Conservation (phyloP, 768 basidiomycete species). For the Suillus subluteus region DNA sequence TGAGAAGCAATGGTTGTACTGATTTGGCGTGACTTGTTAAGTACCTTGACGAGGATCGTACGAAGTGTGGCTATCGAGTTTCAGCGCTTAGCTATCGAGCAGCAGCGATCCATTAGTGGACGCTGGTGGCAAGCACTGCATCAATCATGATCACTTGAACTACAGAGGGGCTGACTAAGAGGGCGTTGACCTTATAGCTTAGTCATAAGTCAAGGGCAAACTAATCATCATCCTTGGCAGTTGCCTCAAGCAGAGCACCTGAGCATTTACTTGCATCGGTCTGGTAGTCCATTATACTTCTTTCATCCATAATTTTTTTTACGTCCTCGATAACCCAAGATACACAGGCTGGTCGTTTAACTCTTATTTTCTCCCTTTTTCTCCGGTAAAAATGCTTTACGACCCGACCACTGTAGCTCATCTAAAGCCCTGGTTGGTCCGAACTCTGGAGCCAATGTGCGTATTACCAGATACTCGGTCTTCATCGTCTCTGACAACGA, state of each 20-base stretch:
- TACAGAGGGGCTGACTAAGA: not conserved
- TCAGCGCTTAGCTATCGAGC: not conserved
- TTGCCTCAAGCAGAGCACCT: conserved; percentile 7
- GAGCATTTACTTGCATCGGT: conserved; percentile 4
- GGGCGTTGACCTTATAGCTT: not conserved
- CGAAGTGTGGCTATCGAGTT: not conserved
- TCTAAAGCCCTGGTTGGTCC: conserved; percentile 87
- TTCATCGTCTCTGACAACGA: conserved; percentile 10
- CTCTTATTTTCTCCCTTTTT: conserved; percentile 10
- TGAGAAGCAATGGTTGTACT: not conserved
- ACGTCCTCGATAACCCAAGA: not conserved
- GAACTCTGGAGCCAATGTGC: conserved; percentile 92
- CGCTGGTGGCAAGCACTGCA: too few species aligned
- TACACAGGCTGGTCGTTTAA: conserved; percentile 13
- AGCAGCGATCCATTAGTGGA: not conserved
- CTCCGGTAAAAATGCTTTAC: conserved; percentile 56
- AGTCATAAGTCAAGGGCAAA: conserved; percentile 7
- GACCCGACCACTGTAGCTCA: conserved; percentile 65
- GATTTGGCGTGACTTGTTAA: not conserved
- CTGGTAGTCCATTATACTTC: not conserved
- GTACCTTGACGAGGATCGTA: not conserved
- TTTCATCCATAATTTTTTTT: not conserved
- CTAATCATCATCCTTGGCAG: conserved; percentile 4
- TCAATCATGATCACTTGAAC: too few species aligned
- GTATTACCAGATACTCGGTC: conserved; percentile 14